Evolutionary conservation across 2,329 filamentous ascomycete genomes (phyloP), one percentile per base, ranked within the genome.

Genomic region (Thelonectria olida): DNA sequence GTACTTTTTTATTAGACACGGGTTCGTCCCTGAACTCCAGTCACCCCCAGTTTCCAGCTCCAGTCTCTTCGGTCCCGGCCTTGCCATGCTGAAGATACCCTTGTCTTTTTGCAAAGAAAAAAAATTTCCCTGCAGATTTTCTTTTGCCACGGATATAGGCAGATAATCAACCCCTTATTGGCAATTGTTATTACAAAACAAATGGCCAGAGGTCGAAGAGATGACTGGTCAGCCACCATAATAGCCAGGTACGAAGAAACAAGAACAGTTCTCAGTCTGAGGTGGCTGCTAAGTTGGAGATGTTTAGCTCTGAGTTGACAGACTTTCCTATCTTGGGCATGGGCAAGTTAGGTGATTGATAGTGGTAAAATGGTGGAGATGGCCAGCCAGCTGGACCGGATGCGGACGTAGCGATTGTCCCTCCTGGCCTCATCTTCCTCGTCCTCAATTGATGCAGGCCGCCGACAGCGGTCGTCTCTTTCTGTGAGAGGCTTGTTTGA

Each of bases 311-410:
- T 44, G 48, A 27, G 48, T 55, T 42, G 41, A 13, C 39, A 17
- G 19, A 28, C 36, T 61, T 63, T 56, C 61, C 61, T 54, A 47
- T 58, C 54, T 56, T 9, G 50, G 61, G 31, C 20, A 41, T 17
- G 54, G 45, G 49, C 47, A 60, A 67, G 63, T 54, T 64, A 66
- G 63, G 68, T 62, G 68, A 71, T 71, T 71, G 64, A 69, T 58
- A 57, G 53, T 56, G 50, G 64, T 62, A 60, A 68, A 60, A 67
- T 54, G 55, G 36, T 38, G 51, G 56, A 61, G 57, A 52, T 53
- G 45, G 39, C 17, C 39, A 60, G 51, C 22, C 31, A 23, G 44
- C 25, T 39, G 28, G 44, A 42, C 58, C 47, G 47, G 57, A 55
- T 51, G 28, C 28, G 51, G 57, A 54, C n/a, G n/a, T n/a, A 23